phyloP scores from a whole-genome alignment of 2,329 filamentous ascomycete species.

The Fusarium torreyae region DNA sequence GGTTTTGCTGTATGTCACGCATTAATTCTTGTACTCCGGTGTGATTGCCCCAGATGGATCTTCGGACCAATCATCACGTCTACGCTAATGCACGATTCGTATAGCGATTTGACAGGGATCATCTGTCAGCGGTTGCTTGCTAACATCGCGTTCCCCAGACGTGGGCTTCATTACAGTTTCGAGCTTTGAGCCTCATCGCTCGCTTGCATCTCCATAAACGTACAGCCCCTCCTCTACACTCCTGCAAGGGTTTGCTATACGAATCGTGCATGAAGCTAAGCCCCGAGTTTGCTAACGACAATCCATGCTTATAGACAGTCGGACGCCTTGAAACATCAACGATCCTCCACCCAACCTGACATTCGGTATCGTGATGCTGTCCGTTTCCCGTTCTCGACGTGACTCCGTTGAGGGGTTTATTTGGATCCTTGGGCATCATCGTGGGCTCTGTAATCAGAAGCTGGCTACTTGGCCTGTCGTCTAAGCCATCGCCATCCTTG shows the following conservation, averaged over 20 bases:
- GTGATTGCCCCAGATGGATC: slow-evolving; percentile 2
- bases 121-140: background rate
- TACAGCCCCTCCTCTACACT: background rate
- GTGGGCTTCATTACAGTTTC: slow-evolving; percentile 22
- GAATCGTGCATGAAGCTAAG: slow-evolving; percentile 50
- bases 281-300: slow-evolving; percentile 34
- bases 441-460: background rate
- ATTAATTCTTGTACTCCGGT: background rate
- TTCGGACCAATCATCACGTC: slow-evolving; percentile 14
- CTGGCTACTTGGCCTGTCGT: background rate
- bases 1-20: background rate
- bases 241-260: slow-evolving; percentile 45
- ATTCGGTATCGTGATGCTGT: slow-evolving; percentile 30
- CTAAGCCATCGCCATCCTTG: slow-evolving; percentile 11
- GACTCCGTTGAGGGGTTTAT: slow-evolving; percentile 7
- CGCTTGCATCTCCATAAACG: slow-evolving; percentile 24
- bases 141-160: slow-evolving; percentile 27
- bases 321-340: slow-evolving; percentile 22
- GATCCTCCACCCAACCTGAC: slow-evolving; percentile 1
- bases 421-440: background rate
- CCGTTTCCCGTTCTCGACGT: slow-evolving; percentile 8
- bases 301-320: background rate
- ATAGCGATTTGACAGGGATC: slow-evolving; percentile 32
- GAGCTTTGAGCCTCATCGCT: slow-evolving; percentile 43
- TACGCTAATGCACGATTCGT: slow-evolving; percentile 40